Conservation (phyloP, 2,329 filamentous ascomycete genomes). For the Biscogniauxia marginata region DNA sequence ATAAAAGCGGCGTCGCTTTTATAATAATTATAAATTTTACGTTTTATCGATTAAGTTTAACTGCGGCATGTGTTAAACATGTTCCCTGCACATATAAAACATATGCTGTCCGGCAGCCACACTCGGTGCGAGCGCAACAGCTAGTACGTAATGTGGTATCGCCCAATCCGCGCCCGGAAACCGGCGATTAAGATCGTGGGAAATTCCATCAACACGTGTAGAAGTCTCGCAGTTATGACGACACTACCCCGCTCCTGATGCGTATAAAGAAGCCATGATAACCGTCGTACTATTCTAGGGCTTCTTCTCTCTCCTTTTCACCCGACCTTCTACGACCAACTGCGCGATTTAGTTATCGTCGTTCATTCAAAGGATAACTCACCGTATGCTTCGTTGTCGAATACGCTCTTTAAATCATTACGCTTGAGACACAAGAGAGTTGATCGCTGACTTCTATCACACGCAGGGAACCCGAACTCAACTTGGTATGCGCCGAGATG, state of each 20-base stretch:
- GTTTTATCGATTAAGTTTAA: too few species aligned
- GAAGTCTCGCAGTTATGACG: neutral
- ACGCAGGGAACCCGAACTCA: slow-evolving; percentile 21
- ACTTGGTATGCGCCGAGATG: slow-evolving; percentile 30
- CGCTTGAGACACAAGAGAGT: neutral
- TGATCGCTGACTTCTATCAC: slow-evolving; percentile 12
- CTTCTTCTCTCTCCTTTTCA: neutral
- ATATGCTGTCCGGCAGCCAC: too few species aligned
- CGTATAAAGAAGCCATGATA: neutral
- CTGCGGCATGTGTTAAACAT: too few species aligned
- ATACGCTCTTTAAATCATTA: too few species aligned
- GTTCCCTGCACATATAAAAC: too few species aligned
- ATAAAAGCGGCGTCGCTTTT: too few species aligned
- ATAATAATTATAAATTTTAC: too few species aligned
- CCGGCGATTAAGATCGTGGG: neutral
- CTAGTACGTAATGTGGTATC: neutral
- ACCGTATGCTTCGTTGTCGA: neutral
- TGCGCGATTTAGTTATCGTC: neutral
- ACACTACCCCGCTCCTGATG: neutral
- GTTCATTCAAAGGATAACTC: neutral
- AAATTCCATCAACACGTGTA: neutral
- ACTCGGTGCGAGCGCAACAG: neutral
- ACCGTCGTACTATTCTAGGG: neutral
- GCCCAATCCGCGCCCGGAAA: neutral
- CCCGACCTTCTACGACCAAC: neutral